phyloP scores from a whole-genome alignment of 2,329 filamentous ascomycete species.

The Arthrocladium fulminans region DNA sequence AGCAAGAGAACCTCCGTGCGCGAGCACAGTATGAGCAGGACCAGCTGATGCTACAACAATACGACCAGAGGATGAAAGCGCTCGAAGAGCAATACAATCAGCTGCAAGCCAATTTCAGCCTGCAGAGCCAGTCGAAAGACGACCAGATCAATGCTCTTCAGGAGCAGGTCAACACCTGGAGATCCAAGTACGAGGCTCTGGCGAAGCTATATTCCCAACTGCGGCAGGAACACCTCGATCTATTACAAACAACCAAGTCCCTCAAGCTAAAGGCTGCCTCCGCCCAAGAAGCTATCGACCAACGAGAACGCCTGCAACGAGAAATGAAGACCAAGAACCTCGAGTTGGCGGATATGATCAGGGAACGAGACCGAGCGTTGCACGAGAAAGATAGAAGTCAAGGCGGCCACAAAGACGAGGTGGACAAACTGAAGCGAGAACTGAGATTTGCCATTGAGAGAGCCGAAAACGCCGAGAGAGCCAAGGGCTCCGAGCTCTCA shows the following conservation, averaged over 20 bases:
- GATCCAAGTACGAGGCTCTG: constrained; percentile 90
- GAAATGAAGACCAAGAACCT: constrained; percentile 99
- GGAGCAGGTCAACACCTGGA: constrained; percentile 96
- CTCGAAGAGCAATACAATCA: constrained; percentile 79
- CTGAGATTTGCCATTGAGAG: constrained; percentile 84
- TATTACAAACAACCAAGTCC: constrained; percentile 91
- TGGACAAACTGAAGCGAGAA: constrained; percentile 91
- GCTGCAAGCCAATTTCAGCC: constrained; percentile 70
- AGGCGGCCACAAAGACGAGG: constrained; percentile 81
- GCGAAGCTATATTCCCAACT: constrained; percentile 96
- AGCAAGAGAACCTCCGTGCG: constrained; percentile 89
- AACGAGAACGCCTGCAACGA: constrained; percentile 85
- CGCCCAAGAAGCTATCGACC: constrained; percentile 92
- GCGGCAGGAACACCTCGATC: constrained; percentile 85
- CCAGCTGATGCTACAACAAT: constrained; percentile 93
- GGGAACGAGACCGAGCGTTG: constrained; percentile 84
- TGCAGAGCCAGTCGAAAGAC: constrained; percentile 82
- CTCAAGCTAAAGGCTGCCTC: constrained; percentile 95
- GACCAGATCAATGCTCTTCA: constrained; percentile 88
- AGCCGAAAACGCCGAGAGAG: constrained; percentile 82
- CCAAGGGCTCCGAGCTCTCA: constrained; percentile 90
- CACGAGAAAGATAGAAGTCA: constrained; percentile 85
- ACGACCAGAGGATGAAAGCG: constrained; percentile 87
- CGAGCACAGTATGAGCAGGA: constrained; percentile 94
- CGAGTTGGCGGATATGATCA: constrained; percentile 97